Base-by-base conservation (phyloP, 306 rosid species). In the Arachis hypogaea region DNA sequence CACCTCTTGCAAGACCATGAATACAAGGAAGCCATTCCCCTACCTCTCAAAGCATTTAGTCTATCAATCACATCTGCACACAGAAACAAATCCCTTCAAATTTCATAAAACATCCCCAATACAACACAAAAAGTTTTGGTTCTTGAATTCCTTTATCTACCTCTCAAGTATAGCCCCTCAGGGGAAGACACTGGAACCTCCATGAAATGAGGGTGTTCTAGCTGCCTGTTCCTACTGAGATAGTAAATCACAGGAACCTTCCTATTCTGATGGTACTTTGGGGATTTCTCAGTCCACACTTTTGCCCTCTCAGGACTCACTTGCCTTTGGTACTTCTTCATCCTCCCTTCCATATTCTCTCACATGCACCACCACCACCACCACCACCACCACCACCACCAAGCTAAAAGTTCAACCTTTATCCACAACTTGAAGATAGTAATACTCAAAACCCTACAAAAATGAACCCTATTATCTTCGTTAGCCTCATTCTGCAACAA, bases 1-100 rank as follows among this genome's bases (percentile, higher is more conserved):
- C 59, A 90, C 99, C 99, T 95, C 78, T 95, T 95, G 68, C 97
- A 95, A 82, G 99, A 92, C 99, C 99, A 95, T 73, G 99, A 85
- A 74, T 92, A 92, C 85, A 86, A 61, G 64, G 95, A 88, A 81
- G 98, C 88, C 90, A 95, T 92, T 54, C 99, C 98, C 87, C 93
- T 87, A 66, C 99, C 99, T 85, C 99, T 85, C 73, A 88, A 85
- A 33, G 78, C 81, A 56, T 95, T 88, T 33, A 95, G 89, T 83
- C 85, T 92, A 40, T 88, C 87, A 72, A 92, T 87, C 85, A 95
- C 95, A 90, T 95, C 99, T 95, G 82, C 80, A 66, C 51, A 75
- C 65, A 73, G 30, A 74, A 63, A 59, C 52, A 68, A 57, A 3
- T 10, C 40, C 62, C 80, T 80, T 77, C 59, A 80, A 73, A 77